A percentile compares a stretch with the other conserved stretches of the same genome.
Conservation (phyloP, 1,139 yeast genomes). For the Ogataea hybrid region DNA sequence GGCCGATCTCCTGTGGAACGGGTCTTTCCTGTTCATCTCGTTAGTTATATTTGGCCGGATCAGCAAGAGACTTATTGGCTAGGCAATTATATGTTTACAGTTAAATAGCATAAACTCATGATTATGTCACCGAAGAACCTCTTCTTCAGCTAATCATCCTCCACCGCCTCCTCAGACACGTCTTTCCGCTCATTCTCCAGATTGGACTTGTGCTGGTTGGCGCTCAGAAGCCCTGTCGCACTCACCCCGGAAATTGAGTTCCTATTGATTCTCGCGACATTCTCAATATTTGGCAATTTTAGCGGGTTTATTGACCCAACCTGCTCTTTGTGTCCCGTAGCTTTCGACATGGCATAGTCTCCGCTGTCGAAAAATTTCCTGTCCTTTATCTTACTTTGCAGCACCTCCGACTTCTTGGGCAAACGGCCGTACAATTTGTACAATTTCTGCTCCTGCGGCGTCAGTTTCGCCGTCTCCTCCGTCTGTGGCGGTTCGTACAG, state of each 20-base stretch:
- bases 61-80: conserved; percentile 43
- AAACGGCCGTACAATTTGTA: conserved; percentile 84
- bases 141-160: conserved; percentile 13
- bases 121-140: conserved; percentile 6
- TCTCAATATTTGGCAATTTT: conserved; percentile 32
- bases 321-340: conserved; percentile 31
- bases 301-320: conserved; percentile 32
- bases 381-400: conserved; percentile 78
- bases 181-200: conserved; percentile 31
- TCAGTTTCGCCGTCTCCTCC: conserved; percentile 51
- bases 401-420: conserved; percentile 81
- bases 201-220: conserved; percentile 29
- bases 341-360: conserved; percentile 92
- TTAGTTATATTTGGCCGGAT: conserved; percentile 53
- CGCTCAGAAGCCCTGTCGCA: conserved; percentile 25
- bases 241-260: conserved; percentile 33
- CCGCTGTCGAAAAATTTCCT: conserved; percentile 96
- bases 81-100: conserved; percentile 8
- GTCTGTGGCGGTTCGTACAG: conserved; percentile 26
- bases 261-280: conserved; percentile 35
- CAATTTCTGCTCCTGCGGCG: conserved; percentile 68
- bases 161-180: conserved; percentile 21
- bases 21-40: conserved; percentile 54
- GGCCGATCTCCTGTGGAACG: conserved; percentile 42
- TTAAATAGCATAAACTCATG: conserved; percentile 5